These are phyloP conservation scores for Thalassiosira exigua DNA, from an alignment of 352 stramenopile species.

Conservation along the genomic window DNA sequence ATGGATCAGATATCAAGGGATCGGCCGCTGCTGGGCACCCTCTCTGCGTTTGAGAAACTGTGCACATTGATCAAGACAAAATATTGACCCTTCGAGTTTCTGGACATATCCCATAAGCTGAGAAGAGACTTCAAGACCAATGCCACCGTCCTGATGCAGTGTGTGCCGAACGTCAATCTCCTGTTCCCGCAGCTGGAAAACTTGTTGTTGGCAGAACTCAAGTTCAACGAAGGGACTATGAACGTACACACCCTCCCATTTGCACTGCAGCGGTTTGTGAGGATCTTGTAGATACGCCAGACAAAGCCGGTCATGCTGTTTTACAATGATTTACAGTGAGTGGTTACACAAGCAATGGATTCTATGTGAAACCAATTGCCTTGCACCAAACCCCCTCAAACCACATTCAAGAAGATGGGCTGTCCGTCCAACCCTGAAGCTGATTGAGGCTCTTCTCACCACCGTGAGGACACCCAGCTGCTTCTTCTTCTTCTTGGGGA, in stretches of 20 bases:
- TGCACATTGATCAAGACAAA: slow-evolving; percentile 9
- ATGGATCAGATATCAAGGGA: slow-evolving; percentile 27
- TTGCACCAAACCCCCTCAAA: no score
- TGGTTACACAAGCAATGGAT: no score
- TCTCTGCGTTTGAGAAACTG: slow-evolving; percentile 39
- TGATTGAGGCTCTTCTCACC: slow-evolving; percentile 44
- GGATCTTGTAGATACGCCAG: slow-evolving; percentile 52
- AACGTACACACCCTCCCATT: slow-evolving; percentile 19
- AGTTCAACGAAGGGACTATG: neutral
- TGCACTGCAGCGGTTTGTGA: slow-evolving; percentile 46
- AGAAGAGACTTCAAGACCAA: neutral
- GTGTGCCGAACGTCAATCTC: slow-evolving; percentile 8
- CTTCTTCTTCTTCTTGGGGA: slow-evolving; percentile 62
- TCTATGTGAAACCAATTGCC: no score
- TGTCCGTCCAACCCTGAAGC: slow-evolving; percentile 7
- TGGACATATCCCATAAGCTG: slow-evolving; percentile 15
- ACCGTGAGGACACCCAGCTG: slow-evolving; percentile 32
- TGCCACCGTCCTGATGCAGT: neutral
- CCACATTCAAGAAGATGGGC: slow-evolving; percentile 24
- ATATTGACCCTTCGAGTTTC: neutral
- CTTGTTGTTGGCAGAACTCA: neutral
- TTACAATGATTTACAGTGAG: slow-evolving; percentile 57
- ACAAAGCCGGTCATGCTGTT: slow-evolving; percentile 45
- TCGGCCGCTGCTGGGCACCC: slow-evolving; percentile 3
- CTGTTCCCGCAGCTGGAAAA: neutral